Percentiles rank a stretch among this genome's conserved stretches.
These are phyloP conservation scores for Aspergillus jensenii DNA, from an alignment of 2,329 filamentous ascomycete genomes.

Conservation along the genomic window DNA sequence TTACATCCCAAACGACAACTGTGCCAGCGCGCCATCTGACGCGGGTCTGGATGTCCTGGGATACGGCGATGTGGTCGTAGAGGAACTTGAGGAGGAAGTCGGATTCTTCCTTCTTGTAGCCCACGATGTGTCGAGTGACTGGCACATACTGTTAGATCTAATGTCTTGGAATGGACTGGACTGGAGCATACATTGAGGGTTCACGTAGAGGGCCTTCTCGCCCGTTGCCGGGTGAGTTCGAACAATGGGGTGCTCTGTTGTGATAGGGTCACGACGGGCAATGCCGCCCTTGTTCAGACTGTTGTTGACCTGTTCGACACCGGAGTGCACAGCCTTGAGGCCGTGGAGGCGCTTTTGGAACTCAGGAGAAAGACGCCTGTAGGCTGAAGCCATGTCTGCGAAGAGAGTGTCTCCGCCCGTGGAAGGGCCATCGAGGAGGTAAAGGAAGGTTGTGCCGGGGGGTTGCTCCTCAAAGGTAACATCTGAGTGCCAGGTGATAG, in stretches of 20 bases:
- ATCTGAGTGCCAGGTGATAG: conserved; percentile 86
- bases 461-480: conserved; percentile 87
- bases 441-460: conserved; percentile 85
- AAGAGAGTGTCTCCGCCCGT: conserved; percentile 86
- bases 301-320: conserved; percentile 73
- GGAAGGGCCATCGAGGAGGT: conserved; percentile 77
- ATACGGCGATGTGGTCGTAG: conserved; percentile 71
- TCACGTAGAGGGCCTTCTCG: conserved; percentile 80
- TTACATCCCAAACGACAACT: conserved; percentile 77
- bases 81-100: conserved; percentile 75
- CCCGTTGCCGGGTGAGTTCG: conserved; percentile 75
- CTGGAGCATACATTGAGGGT: conserved; percentile 68
- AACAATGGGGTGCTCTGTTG: conserved; percentile 73
- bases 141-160: background rate
- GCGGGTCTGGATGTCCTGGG: conserved; percentile 70
- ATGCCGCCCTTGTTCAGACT: conserved; percentile 67
- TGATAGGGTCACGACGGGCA: conserved; percentile 72
- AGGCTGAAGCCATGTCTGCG: conserved; percentile 75
- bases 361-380: conserved; percentile 73
- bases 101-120: conserved; percentile 83
- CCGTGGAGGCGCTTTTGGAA: conserved; percentile 81
- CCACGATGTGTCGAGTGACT: conserved; percentile 79
- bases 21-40: conserved; percentile 78
- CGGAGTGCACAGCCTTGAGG: conserved; percentile 77
- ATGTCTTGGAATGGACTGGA: background rate